Evolutionary conservation across 257 asterid species (phyloP).

Genomic region (Rubia yunnanensis): DNA sequence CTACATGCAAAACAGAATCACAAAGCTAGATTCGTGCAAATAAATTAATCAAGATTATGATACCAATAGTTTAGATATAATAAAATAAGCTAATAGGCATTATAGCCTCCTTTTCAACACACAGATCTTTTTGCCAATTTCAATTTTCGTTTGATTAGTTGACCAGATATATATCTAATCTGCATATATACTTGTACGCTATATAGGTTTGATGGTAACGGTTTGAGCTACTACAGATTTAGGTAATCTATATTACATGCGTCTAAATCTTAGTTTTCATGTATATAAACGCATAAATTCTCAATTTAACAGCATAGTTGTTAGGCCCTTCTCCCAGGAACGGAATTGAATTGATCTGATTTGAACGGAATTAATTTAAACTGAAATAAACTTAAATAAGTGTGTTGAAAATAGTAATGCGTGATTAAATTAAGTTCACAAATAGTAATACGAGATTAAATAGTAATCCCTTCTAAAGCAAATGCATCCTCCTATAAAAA

Average conservation of each 20-base stretch:
- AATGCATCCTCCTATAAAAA: too few species aligned
- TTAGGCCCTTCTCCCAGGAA: too few species aligned
- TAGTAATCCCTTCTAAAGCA: too few species aligned
- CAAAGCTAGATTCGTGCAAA: background rate
- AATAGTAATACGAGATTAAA: too few species aligned
- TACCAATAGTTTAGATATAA: background rate
- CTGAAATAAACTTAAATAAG: too few species aligned
- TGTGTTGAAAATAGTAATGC: too few species aligned
- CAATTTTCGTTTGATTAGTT: slow-evolving; percentile 16
- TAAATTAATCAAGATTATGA: background rate
- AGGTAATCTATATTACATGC: slow-evolving; percentile 11
- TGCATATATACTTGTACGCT: slow-evolving; percentile 8
- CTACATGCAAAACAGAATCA: background rate
- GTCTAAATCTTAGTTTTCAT: background rate
- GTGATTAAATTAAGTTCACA: too few species aligned
- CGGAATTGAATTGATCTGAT: too few species aligned
- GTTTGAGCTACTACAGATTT: slow-evolving; percentile 6
- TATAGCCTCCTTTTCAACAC: slow-evolving; percentile 2
- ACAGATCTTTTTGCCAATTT: background rate
- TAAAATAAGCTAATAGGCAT: background rate
- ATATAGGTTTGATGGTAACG: slow-evolving; percentile 10
- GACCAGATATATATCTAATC: slow-evolving; percentile 11
- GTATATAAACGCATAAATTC: too few species aligned
- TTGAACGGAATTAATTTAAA: too few species aligned
- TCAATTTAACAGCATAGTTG: too few species aligned